Evolutionary conservation across 1,139 yeast genomes (phyloP).

Genomic region (Hyphopichia wangnamkhiaoensis): DNA sequence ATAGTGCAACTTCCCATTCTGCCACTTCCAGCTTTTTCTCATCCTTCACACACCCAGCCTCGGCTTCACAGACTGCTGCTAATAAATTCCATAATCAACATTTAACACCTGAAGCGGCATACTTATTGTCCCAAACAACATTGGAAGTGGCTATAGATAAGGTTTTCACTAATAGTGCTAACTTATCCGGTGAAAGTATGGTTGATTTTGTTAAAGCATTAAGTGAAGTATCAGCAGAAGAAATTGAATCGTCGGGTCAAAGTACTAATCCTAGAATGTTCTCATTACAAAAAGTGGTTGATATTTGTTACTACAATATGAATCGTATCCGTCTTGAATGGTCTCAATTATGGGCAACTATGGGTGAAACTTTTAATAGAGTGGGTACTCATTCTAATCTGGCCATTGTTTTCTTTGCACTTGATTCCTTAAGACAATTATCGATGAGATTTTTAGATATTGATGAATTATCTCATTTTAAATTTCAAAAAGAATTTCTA

Average conservation of each 20-base stretch:
- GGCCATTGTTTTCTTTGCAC: conserved; percentile 82
- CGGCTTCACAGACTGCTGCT: conserved; percentile 46
- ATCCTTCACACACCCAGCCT: conserved; percentile 32
- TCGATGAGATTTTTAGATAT: conserved; percentile 90
- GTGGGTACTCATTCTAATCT: conserved; percentile 81
- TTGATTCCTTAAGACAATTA: conserved; percentile 90
- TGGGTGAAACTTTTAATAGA: conserved; percentile 85
- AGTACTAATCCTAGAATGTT: conserved; percentile 86
- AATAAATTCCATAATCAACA: conserved; percentile 48
- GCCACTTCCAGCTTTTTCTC: conserved; percentile 52
- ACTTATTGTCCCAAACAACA: conserved; percentile 69
- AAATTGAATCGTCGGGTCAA: conserved; percentile 84
- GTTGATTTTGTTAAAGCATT: conserved; percentile 84
- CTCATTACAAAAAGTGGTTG: conserved; percentile 92
- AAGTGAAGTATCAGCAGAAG: conserved; percentile 85
- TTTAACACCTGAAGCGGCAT: conserved; percentile 38
- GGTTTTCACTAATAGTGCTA: conserved; percentile 81
- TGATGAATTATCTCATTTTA: conserved; percentile 93
- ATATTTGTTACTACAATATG: conserved; percentile 97
- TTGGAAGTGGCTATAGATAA: conserved; percentile 84
- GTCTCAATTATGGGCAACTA: conserved; percentile 92
- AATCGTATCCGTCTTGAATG: conserved; percentile 94
- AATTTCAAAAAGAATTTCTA: conserved; percentile 91
- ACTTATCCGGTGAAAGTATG: conserved; percentile 79
- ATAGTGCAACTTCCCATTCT: conserved; percentile 44